Evolutionary conservation across 768 basidiomycete genomes (phyloP).

Genomic region (Tricholoma matsutake): DNA sequence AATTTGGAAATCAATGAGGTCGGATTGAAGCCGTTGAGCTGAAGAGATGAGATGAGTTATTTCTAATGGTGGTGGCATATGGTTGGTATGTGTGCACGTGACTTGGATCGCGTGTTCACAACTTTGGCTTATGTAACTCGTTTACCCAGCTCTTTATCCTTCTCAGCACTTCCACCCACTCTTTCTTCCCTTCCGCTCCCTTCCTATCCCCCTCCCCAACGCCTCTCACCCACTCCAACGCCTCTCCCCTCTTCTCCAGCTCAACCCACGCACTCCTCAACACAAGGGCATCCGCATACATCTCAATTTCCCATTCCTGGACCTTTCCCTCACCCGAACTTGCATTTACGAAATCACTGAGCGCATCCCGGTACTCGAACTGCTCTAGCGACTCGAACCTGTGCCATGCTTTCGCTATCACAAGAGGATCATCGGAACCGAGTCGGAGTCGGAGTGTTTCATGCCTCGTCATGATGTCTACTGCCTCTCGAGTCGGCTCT

Average conservation of each 20-base stretch:
- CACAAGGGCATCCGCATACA: conserved; percentile 44
- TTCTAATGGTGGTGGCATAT: too few species aligned
- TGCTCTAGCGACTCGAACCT: conserved; percentile 49
- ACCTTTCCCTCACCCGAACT: conserved; percentile 25
- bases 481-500: conserved; percentile 44
- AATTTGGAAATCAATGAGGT: conserved; percentile 69
- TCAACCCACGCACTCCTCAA: conserved; percentile 57
- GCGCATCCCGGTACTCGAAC: conserved; percentile 63
- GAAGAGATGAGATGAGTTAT: conserved; percentile 47
- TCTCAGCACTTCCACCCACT: conserved; percentile 56
- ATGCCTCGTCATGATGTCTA: conserved; percentile 48
- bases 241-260: conserved; percentile 54
- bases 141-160: conserved; percentile 30
- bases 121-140: conserved; percentile 3
- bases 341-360: conserved; percentile 44
- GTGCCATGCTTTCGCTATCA: conserved; percentile 57
- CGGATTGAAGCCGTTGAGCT: conserved; percentile 53
- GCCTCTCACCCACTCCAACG: conserved; percentile 55
- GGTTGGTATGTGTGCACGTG: too few species aligned
- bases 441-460: conserved; percentile 34
- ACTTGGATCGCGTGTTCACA: too few species aligned
- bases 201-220: conserved; percentile 43
- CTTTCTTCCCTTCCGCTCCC: conserved; percentile 37
- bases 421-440: conserved; percentile 28
- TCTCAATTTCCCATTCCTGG: conserved; percentile 55